These are phyloP conservation scores for Tetradesmus obliquus DNA, from an alignment of 139 green algal species.

Conservation along the genomic window DNA sequence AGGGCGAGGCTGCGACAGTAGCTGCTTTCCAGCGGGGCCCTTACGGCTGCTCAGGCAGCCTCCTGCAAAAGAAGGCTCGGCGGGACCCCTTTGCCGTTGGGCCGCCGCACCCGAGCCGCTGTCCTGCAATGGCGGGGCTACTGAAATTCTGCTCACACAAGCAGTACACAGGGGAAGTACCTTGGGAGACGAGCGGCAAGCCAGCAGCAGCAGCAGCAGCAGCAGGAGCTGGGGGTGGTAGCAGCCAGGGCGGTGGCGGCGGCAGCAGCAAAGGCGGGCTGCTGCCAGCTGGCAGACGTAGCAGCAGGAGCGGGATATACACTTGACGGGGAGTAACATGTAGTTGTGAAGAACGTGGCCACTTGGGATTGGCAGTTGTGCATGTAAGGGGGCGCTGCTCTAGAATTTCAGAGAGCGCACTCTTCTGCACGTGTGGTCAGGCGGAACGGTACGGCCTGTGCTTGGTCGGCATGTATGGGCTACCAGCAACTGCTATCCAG, in stretches of 20 bases:
- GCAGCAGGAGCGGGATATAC: slow-evolving; percentile 37
- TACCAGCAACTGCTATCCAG: too few species aligned
- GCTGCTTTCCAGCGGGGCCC: slow-evolving; percentile 72
- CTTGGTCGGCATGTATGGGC: too few species aligned
- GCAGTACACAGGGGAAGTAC: slow-evolving; percentile 46
- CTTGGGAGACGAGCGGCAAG: slow-evolving; percentile 39
- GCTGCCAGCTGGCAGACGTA: neutral
- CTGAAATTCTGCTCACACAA: slow-evolving; percentile 62
- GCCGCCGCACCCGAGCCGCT: slow-evolving; percentile 64
- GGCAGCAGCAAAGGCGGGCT: neutral
- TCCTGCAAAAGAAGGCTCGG: slow-evolving; percentile 68
- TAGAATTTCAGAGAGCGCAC: too few species aligned
- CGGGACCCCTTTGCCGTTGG: slow-evolving; percentile 83
- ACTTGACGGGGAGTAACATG: neutral
- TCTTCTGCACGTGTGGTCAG: too few species aligned
- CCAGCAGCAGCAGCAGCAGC: neutral
- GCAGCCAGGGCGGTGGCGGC: neutral
- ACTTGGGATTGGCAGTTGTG: too few species aligned
- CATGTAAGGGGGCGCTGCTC: too few species aligned
- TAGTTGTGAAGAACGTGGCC: too few species aligned
- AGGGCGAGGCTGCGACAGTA: slow-evolving; percentile 64
- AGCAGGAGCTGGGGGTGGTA: neutral
- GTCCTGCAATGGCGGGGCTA: slow-evolving; percentile 72
- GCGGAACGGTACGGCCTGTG: too few species aligned
- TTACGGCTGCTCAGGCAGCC: slow-evolving; percentile 76